A percentile compares a stretch with the other conserved stretches of the same genome.
These are phyloP conservation scores for Leccinum uliginosum DNA, from an alignment of 768 basidiomycete genomes.

Conservation along the genomic window DNA sequence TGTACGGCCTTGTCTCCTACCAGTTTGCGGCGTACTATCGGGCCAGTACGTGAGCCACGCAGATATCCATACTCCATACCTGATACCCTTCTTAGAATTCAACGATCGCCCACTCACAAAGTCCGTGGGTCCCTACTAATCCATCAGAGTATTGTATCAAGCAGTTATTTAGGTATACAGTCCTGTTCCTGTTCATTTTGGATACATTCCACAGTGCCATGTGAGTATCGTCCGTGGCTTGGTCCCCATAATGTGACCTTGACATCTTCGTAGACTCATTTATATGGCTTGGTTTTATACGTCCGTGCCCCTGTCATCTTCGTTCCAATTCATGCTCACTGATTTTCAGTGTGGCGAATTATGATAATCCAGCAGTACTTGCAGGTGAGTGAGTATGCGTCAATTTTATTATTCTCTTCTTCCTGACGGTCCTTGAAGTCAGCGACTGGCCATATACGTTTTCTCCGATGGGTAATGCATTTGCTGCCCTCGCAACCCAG, in stretches of 20 bases:
- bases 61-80: neutral
- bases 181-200: slow-evolving; percentile 15
- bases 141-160: neutral
- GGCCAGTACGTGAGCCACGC: slow-evolving; percentile 3
- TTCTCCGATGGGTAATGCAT: slow-evolving; percentile 43
- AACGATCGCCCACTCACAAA: slow-evolving; percentile 11
- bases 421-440: slow-evolving; percentile 21
- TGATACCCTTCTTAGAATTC: slow-evolving; percentile 7
- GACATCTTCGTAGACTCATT: slow-evolving; percentile 3
- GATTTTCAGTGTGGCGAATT: neutral
- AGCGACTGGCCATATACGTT: slow-evolving; percentile 49
- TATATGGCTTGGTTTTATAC: slow-evolving; percentile 19
- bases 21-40: slow-evolving; percentile 39
- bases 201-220: slow-evolving; percentile 18
- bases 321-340: neutral
- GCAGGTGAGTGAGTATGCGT: neutral
- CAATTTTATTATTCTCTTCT: neutral
- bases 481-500: slow-evolving; percentile 48
- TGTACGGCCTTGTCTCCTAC: slow-evolving; percentile 42
- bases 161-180: slow-evolving; percentile 8
- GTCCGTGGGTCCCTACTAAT: neutral
- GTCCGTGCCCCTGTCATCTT: neutral
- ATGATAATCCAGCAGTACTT: neutral
- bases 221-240: slow-evolving; percentile 2
- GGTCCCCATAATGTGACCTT: neutral